A percentile compares a stretch with the other conserved stretches of the same genome.
These are phyloP conservation scores for Ceratobasidium sp. DNA, from an alignment of 1,284 basidiomycete species.

Conservation along the genomic window DNA sequence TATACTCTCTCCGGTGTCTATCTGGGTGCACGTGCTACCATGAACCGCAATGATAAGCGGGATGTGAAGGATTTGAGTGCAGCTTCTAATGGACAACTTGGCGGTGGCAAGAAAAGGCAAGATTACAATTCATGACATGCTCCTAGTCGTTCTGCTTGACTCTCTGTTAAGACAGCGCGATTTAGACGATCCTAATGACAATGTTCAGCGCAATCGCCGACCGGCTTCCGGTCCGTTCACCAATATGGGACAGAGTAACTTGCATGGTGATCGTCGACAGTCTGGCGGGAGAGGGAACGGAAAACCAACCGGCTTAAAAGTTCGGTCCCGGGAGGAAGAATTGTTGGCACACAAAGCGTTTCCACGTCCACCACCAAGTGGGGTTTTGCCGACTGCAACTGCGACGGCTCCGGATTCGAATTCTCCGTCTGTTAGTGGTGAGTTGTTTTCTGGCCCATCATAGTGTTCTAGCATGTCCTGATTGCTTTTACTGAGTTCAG, in stretches of 20 bases:
- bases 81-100: background rate
- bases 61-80: background rate
- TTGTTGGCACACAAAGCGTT: no score
- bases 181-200: background rate
- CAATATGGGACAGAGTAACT: background rate
- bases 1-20: background rate
- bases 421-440: no score
- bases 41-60: background rate
- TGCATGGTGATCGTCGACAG: background rate
- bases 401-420: no score
- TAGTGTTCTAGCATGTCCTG: background rate
- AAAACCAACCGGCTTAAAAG: no score
- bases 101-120: constrained; percentile 21
- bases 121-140: background rate
- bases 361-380: no score
- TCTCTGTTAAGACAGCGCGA: background rate
- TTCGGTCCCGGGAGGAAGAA: no score
- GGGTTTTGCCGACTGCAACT: no score
- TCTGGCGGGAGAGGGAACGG: background rate
- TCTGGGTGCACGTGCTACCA: background rate
- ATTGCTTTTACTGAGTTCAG: background rate
- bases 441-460: background rate
- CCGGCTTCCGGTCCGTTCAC: background rate
- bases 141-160: background rate
- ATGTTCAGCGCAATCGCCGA: background rate